Percentiles rank a stretch among this genome's conserved stretches.
Evolutionary conservation across 225 moss, liverwort and hornwort genomes (phyloP).

Genomic region (Physcomitrium patens): DNA sequence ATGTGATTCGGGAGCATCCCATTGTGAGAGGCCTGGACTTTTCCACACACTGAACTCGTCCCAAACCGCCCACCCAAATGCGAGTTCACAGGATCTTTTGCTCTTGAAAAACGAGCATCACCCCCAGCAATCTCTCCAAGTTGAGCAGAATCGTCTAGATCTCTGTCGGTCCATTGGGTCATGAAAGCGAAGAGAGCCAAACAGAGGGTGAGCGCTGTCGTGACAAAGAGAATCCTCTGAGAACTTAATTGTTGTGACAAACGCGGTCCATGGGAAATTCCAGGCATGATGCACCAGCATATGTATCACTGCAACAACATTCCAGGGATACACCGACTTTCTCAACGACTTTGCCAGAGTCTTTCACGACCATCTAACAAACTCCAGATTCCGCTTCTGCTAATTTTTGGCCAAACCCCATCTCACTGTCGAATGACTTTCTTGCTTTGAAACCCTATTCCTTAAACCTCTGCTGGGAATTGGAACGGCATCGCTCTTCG

Average conservation of each 20-base stretch:
- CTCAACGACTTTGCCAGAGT: no score
- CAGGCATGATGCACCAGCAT: no score
- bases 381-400: no score
- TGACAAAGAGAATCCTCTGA: slow-evolving; percentile 60
- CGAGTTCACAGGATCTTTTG: slow-evolving; percentile 58
- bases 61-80: slow-evolving; percentile 69
- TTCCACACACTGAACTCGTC: slow-evolving; percentile 59
- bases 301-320: no score
- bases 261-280: no score
- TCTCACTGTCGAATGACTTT: no score
- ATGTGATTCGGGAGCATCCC: slow-evolving; percentile 84
- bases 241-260: slow-evolving; percentile 36
- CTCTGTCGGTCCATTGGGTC: slow-evolving; percentile 88
- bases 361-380: no score
- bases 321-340: no score
- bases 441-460: no score
- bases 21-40: slow-evolving; percentile 49
- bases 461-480: no score
- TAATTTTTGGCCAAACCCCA: no score
- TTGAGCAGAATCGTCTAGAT: slow-evolving; percentile 64
- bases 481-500: no score
- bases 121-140: slow-evolving; percentile 51
- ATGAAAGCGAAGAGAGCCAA: slow-evolving; percentile 92
- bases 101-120: slow-evolving; percentile 76
- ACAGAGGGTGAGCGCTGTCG: slow-evolving; percentile 69